These are phyloP conservation scores for Thalassiosira livingstoniorum DNA, from an alignment of 352 stramenopile species.

Conservation along the genomic window DNA sequence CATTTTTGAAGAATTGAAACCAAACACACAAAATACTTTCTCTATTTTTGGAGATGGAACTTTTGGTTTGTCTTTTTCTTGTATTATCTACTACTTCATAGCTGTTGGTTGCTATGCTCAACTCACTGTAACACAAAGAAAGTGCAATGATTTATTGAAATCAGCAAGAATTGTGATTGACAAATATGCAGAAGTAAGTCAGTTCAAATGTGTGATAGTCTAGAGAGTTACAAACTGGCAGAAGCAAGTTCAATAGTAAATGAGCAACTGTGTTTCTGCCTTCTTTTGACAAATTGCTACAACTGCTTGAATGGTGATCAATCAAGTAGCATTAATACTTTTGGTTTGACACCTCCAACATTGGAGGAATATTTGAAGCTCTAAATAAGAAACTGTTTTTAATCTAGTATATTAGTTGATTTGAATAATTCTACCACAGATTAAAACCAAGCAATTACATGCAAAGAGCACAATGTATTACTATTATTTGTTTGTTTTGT, in stretches of 20 bases:
- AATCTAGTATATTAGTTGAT: no score
- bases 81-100: conserved; percentile 32
- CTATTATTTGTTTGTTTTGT: background rate
- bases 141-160: conserved; percentile 25
- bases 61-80: conserved; percentile 8
- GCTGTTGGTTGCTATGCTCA: background rate
- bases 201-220: conserved; percentile 15
- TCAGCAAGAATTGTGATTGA: conserved; percentile 24
- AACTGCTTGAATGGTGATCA: conserved; percentile 48
- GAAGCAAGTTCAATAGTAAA: conserved; percentile 35
- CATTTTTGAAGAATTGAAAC: conserved; percentile 12
- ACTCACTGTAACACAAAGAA: conserved; percentile 16
- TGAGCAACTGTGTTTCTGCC: conserved; percentile 45
- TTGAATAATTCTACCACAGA: background rate
- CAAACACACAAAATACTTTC: background rate
- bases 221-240: background rate
- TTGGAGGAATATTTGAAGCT: background rate
- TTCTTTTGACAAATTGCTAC: conserved; percentile 44
- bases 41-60: conserved; percentile 26
- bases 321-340: background rate
- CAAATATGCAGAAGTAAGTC: conserved; percentile 26
- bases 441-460: background rate
- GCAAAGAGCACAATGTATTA: no score
- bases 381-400: no score
- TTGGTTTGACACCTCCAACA: background rate